Evolutionary conservation across 2,329 filamentous ascomycete species (phyloP).

Genomic region (Apiospora kogelbergensis): DNA sequence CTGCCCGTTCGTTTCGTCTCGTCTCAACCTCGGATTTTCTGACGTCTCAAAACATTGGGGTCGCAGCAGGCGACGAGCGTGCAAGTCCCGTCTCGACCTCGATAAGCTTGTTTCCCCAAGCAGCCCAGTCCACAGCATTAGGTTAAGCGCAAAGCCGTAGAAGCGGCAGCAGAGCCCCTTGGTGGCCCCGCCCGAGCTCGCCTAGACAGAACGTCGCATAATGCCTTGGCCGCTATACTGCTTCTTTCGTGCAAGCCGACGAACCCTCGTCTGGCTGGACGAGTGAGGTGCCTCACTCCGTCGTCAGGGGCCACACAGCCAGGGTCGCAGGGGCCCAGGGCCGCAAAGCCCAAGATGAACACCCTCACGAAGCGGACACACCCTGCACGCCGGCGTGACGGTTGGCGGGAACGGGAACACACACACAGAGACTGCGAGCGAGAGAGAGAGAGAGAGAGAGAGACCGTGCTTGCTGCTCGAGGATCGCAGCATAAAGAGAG

Average conservation of each 20-base stretch:
- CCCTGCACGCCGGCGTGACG: not conserved
- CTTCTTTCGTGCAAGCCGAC: not conserved
- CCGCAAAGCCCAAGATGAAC: not conserved
- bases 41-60: not conserved
- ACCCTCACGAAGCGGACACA: not conserved
- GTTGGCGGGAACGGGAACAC: not conserved
- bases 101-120: conserved; percentile 1
- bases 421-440: too few relatives aligned
- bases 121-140: not conserved
- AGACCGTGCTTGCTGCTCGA: not conserved
- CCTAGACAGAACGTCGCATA: not conserved
- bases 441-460: not conserved
- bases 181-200: not conserved
- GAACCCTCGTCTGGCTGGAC: not conserved
- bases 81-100: not conserved
- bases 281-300: not conserved
- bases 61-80: not conserved
- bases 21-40: conserved; percentile 2
- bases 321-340: not conserved
- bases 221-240: not conserved
- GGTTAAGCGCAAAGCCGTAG: not conserved
- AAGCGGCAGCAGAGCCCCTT: not conserved
- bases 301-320: not conserved
- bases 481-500: not conserved
- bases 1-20: not conserved